Evolutionary conservation across 352 stramenopile genomes (phyloP), one percentile per base, ranked within the genome.

Genomic region (Phytopythium montanum): DNA sequence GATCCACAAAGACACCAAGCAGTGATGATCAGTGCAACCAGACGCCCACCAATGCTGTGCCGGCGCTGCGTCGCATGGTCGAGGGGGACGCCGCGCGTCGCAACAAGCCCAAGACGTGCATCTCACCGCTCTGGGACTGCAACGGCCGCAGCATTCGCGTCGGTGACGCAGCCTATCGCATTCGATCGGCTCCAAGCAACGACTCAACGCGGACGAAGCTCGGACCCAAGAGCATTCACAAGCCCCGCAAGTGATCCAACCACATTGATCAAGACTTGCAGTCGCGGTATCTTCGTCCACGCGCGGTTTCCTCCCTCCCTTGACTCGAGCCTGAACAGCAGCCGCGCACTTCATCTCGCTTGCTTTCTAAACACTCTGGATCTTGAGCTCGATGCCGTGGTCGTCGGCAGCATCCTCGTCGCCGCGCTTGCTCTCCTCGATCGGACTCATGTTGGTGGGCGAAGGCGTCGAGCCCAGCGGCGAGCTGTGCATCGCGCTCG

Each of bases 401-500:
- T 73, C 69, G 8, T 52, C 45, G 0, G 45, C 45, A 52, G 64
- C 67, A n/a, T 54, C 54, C 3, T 71, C 61, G n/a, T 74, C 65
- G 48, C 68, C 59, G 2, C 56, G 28, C 12, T 41, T 72, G 19
- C 65, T 73, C 25, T 72, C 69, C 18, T 68, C 60, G n/a, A 46
- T 46, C 49, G 57, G 44, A 50, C 55, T 56, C 9, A 45, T 50
- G 7, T 33, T 54, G 42, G 50, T 55, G 6, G 60, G 57, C 13
- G 72, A 78, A 8, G 59, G 26, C 19, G 60, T 42, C n/a, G 41
- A 45, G 14, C 68, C 62, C n/a, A 74, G 45, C 14, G 76, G 73
- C 28, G 70, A 74, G 29, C 67, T 79, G 52, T 87, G 74, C 19
- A 87, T 61, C 9, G 76, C 68, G 54, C 75, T 87, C 9, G 76